These are phyloP conservation scores for Apiospora marii DNA, from an alignment of 2,329 filamentous ascomycete genomes.

Conservation along the genomic window DNA sequence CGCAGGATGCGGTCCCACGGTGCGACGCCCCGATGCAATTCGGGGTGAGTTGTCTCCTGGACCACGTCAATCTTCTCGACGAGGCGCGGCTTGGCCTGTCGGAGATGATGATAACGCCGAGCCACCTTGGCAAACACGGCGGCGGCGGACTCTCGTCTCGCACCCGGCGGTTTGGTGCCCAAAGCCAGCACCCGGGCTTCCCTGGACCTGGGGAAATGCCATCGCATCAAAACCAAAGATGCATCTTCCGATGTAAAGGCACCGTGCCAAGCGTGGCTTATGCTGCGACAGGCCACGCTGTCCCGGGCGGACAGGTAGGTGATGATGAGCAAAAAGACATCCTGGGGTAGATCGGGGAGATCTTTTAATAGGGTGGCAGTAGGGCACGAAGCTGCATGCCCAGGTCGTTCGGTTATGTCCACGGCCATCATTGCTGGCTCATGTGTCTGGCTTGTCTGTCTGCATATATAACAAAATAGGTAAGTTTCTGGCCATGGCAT, in stretches of 20 bases:
- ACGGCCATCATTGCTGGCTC: neutral
- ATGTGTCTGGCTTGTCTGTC: neutral
- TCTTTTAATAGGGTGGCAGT: conserved; percentile 35
- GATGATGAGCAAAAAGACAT: conserved; percentile 64
- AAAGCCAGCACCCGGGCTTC: conserved; percentile 53
- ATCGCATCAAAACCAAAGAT: conserved; percentile 55
- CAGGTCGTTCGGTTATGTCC: neutral
- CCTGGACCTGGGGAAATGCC: conserved; percentile 59
- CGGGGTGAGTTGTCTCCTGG: conserved; percentile 37
- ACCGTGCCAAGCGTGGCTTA: conserved; percentile 56
- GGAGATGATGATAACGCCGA: conserved; percentile 62
- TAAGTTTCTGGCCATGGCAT: neutral
- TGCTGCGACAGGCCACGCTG: conserved; percentile 58
- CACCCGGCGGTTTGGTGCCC: conserved; percentile 27
- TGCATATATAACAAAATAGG: neutral
- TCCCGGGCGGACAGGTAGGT: conserved; percentile 58
- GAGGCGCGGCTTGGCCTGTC: conserved; percentile 53
- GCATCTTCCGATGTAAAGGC: conserved; percentile 58
- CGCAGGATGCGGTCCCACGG: conserved; percentile 56
- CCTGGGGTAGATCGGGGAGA: conserved; percentile 59
- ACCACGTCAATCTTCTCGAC: conserved; percentile 54
- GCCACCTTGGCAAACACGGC: conserved; percentile 57
- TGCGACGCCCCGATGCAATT: conserved; percentile 45
- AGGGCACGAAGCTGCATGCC: neutral
- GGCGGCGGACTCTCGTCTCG: conserved; percentile 44